Evolutionary conservation across 2,329 filamentous ascomycete species (phyloP).

Genomic region (Diaporthe sp.): DNA sequence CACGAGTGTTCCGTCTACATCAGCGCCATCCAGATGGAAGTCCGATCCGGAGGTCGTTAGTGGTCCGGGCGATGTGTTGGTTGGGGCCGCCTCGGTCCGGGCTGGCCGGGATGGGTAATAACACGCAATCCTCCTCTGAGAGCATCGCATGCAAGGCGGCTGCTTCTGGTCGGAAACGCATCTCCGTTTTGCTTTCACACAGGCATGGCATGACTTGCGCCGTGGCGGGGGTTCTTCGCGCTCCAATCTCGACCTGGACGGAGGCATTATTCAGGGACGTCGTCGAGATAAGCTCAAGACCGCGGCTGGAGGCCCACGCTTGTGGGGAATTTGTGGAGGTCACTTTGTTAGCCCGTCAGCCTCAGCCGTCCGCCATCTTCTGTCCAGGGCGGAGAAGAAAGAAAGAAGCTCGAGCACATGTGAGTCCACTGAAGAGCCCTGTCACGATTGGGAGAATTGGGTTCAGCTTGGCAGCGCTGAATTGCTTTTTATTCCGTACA

Average conservation of each 20-base stretch:
- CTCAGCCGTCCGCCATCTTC: background rate
- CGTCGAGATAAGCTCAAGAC: constrained; percentile 23
- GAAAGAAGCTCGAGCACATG: background rate
- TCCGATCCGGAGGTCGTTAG: background rate
- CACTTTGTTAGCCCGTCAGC: background rate
- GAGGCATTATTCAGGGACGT: constrained; percentile 39
- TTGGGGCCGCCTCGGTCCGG: background rate
- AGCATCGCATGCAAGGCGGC: constrained; percentile 67
- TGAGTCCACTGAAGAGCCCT: background rate
- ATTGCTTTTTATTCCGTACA: background rate
- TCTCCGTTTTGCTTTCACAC: constrained; percentile 69
- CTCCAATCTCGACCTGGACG: constrained; percentile 49
- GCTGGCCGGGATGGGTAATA: constrained; percentile 55
- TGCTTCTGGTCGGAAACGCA: constrained; percentile 62
- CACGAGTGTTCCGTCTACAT: background rate
- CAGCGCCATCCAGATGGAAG: background rate
- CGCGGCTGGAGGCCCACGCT: background rate
- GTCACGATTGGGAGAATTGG: background rate
- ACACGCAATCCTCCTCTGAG: constrained; percentile 62
- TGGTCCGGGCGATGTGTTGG: background rate
- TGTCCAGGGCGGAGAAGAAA: background rate
- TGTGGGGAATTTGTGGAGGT: constrained; percentile 28
- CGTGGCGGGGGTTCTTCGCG: constrained; percentile 61
- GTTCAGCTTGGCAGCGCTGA: background rate
- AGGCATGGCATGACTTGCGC: constrained; percentile 70